Evolutionary conservation across 768 basidiomycete genomes (phyloP).

Genomic region (Kwoniella sp.): DNA sequence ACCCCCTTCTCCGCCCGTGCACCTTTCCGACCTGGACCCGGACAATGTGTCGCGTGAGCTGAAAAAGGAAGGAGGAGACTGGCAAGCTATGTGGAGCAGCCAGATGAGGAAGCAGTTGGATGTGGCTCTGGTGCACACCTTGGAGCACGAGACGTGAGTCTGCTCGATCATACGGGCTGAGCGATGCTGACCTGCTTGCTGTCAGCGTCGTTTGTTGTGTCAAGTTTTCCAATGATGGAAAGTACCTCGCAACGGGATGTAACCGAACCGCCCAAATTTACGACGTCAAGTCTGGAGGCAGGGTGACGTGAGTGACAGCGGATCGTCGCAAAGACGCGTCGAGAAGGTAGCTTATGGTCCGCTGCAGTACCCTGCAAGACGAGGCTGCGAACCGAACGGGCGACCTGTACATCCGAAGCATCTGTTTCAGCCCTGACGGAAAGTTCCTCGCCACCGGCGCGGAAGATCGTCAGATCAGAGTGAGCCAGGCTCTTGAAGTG

Average conservation of each 20-base stretch:
- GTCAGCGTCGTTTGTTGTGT: slow-evolving; percentile 80
- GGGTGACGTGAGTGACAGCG: slow-evolving; percentile 64
- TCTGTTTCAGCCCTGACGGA: slow-evolving; percentile 71
- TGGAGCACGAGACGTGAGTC: slow-evolving; percentile 80
- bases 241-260: slow-evolving; percentile 88
- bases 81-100: slow-evolving; percentile 84
- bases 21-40: slow-evolving; percentile 50
- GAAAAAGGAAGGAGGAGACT: slow-evolving; percentile 71
- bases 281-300: slow-evolving; percentile 78
- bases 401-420: slow-evolving; percentile 84
- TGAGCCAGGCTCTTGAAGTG: slow-evolving; percentile 50
- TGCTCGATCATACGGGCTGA: background rate
- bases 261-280: slow-evolving; percentile 94
- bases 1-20: slow-evolving; percentile 33
- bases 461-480: slow-evolving; percentile 87
- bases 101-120: slow-evolving; percentile 73
- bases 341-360: background rate
- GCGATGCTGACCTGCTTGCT: background rate
- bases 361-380: slow-evolving; percentile 66
- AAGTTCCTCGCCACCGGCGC: slow-evolving; percentile 73
- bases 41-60: slow-evolving; percentile 50
- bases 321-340: background rate
- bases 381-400: slow-evolving; percentile 65
- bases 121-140: slow-evolving; percentile 72
- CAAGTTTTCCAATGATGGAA: slow-evolving; percentile 89